Conservation (phyloP, 148 eudicot species). For the Camellia sinensis region DNA sequence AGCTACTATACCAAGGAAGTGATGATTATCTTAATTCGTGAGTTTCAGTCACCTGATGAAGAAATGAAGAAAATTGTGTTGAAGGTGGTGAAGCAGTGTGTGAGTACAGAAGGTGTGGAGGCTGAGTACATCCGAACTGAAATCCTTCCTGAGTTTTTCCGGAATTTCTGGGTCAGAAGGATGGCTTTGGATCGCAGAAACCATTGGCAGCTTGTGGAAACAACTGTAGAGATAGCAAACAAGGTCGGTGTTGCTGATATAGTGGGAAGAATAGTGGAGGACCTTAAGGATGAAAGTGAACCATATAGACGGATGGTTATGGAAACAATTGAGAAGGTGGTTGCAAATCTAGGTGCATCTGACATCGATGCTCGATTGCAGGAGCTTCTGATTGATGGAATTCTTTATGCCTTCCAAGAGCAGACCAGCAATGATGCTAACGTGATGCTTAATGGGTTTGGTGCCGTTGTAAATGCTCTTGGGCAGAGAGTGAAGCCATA, state of each 20-base stretch:
- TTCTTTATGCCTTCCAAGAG: constrained; percentile 94
- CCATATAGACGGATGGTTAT: constrained; percentile 97
- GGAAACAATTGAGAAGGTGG: constrained; percentile 98
- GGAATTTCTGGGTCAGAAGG: constrained; percentile 92
- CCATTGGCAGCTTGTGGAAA: constrained; percentile 87
- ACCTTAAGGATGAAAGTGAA: constrained; percentile 96
- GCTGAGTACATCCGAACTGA: constrained; percentile 82
- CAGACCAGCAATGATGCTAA: constrained; percentile 98
- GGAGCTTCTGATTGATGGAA: constrained; percentile 94
- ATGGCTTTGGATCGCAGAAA: constrained; percentile 98
- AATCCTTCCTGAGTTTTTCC: constrained; percentile 90
- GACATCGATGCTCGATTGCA: constrained; percentile 92
- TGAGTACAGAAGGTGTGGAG: constrained; percentile 97
- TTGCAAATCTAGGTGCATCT: constrained; percentile 85
- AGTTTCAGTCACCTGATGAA: constrained; percentile 98
- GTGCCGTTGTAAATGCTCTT: constrained; percentile 91
- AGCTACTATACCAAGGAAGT: constrained; percentile 97
- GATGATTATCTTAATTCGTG: constrained; percentile 84
- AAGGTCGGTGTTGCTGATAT: constrained; percentile 97
- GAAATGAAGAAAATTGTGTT: constrained; percentile 98
- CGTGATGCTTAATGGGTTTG: constrained; percentile 98
- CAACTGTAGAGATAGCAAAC: constrained; percentile 94
- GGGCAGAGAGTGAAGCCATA: constrained; percentile 95
- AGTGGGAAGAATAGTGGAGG: constrained; percentile 89
- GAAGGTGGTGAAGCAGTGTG: constrained; percentile 98